Evolutionary conservation across 768 basidiomycete genomes (phyloP).

Genomic region (Boletus rubroflammeus): DNA sequence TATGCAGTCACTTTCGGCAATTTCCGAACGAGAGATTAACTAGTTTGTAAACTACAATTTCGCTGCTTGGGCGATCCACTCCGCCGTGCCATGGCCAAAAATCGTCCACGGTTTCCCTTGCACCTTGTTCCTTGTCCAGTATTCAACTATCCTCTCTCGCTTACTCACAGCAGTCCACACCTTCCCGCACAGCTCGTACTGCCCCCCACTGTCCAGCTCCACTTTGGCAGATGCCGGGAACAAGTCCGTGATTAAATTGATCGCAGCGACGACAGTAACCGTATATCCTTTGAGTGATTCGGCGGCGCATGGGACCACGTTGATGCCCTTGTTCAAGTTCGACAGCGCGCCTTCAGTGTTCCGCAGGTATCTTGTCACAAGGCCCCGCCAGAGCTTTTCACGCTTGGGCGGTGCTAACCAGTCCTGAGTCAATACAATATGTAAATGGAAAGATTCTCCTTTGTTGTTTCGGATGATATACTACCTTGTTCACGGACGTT

Average conservation of each 20-base stretch:
- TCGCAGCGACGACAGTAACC: constrained; percentile 15
- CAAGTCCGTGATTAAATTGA: constrained; percentile 20
- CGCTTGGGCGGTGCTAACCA: constrained; percentile 22
- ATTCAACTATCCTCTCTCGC: constrained; percentile 14
- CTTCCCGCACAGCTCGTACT: constrained; percentile 21
- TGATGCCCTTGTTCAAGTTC: constrained; percentile 4
- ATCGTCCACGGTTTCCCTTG: constrained; percentile 14
- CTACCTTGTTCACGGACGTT: constrained; percentile 10
- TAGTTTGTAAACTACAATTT: constrained; percentile 7
- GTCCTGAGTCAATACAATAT: constrained; percentile 9
- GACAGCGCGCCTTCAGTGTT: constrained; percentile 21
- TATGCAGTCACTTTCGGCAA: constrained; percentile 42
- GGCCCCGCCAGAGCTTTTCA: constrained; percentile 19
- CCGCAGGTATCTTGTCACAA: constrained; percentile 17
- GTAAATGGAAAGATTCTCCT: not conserved
- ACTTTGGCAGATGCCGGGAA: constrained; percentile 18
- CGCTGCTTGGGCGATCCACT: constrained; percentile 15
- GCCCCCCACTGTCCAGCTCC: constrained; percentile 10
- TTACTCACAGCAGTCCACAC: constrained; percentile 18
- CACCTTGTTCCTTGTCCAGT: constrained; percentile 15
- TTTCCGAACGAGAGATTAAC: constrained; percentile 29
- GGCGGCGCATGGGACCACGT: constrained; percentile 11
- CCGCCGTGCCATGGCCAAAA: constrained; percentile 12
- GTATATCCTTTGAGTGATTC: constrained; percentile 15
- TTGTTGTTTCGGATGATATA: not conserved